Conservation (phyloP, 1,284 basidiomycete species). For the Sanghuangporus sanghuang region DNA sequence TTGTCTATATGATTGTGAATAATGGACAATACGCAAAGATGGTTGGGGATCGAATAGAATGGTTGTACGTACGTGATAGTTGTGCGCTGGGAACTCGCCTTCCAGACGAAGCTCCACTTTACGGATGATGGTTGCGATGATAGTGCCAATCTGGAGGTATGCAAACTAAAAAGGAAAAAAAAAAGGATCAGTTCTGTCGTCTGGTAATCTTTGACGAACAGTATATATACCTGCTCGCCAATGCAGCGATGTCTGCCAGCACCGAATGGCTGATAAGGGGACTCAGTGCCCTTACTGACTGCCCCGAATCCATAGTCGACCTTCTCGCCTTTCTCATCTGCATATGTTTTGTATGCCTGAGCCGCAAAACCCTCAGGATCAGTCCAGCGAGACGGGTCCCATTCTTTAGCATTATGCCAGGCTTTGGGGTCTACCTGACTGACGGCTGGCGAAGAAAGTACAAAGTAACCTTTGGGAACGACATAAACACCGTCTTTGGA, state of each 20-base stretch:
- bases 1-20: slow-evolving; percentile 38
- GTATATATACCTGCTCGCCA: slow-evolving; percentile 71
- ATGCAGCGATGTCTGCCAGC: slow-evolving; percentile 94
- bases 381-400: slow-evolving; percentile 85
- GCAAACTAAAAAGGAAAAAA: slow-evolving; percentile 63
- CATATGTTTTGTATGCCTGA: slow-evolving; percentile 69
- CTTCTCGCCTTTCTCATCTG: slow-evolving; percentile 77
- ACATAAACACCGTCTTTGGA: slow-evolving; percentile 72
- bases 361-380: slow-evolving; percentile 75
- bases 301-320: slow-evolving; percentile 95
- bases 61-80: slow-evolving; percentile 75
- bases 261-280: slow-evolving; percentile 93
- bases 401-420: slow-evolving; percentile 73
- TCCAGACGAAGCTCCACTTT: slow-evolving; percentile 71
- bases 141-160: slow-evolving; percentile 87
- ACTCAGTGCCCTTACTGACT: slow-evolving; percentile 89
- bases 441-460: slow-evolving; percentile 87
- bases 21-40: neutral
- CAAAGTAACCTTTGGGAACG: slow-evolving; percentile 88
- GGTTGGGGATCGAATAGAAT: neutral
- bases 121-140: slow-evolving; percentile 79
- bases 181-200: slow-evolving; percentile 13
- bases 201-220: neutral
- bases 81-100: slow-evolving; percentile 69
- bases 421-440: slow-evolving; percentile 83